Conservation (phyloP, 2,329 filamentous ascomycete genomes). For the Calonectria pseudoturangicola region DNA sequence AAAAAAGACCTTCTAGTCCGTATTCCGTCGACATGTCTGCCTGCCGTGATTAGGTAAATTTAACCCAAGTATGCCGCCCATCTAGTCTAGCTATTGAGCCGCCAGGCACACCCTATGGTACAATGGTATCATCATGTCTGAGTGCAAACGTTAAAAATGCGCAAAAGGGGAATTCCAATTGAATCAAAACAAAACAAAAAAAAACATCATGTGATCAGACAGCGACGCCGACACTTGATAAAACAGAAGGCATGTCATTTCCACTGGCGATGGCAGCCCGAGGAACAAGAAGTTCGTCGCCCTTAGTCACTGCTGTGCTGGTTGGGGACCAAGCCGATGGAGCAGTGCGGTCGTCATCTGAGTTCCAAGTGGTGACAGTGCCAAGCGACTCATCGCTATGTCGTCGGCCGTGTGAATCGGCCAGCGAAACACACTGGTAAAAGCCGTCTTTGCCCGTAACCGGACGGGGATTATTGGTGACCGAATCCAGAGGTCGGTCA, state of each 20-base stretch:
- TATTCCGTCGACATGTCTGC: constrained; percentile 31
- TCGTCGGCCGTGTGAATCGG: constrained; percentile 55
- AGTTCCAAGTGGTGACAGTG: constrained; percentile 71
- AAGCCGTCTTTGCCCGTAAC: constrained; percentile 72
- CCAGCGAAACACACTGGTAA: constrained; percentile 72
- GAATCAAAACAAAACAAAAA: constrained; percentile 36
- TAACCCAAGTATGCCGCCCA: constrained; percentile 36
- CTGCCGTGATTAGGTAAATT: constrained; percentile 42
- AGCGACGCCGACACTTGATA: constrained; percentile 56
- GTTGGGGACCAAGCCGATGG: constrained; percentile 71
- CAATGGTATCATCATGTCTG: constrained; percentile 53
- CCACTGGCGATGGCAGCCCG: constrained; percentile 58
- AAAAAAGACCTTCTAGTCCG: constrained; percentile 11
- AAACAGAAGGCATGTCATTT: constrained; percentile 43
- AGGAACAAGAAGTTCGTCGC: constrained; percentile 63
- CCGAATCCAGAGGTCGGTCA: constrained; percentile 67
- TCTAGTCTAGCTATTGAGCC: constrained; percentile 39
- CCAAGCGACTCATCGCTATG: constrained; percentile 67
- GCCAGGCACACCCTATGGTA: constrained; percentile 39
- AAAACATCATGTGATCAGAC: constrained; percentile 48
- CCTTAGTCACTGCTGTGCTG: constrained; percentile 63
- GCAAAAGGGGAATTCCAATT: constrained; percentile 38
- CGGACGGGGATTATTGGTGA: constrained; percentile 74
- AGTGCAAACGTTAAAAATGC: constrained; percentile 47
- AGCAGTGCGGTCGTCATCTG: constrained; percentile 66